Conservation (phyloP, 2,329 filamentous ascomycete genomes). For the Arthrobotrys iridis region DNA sequence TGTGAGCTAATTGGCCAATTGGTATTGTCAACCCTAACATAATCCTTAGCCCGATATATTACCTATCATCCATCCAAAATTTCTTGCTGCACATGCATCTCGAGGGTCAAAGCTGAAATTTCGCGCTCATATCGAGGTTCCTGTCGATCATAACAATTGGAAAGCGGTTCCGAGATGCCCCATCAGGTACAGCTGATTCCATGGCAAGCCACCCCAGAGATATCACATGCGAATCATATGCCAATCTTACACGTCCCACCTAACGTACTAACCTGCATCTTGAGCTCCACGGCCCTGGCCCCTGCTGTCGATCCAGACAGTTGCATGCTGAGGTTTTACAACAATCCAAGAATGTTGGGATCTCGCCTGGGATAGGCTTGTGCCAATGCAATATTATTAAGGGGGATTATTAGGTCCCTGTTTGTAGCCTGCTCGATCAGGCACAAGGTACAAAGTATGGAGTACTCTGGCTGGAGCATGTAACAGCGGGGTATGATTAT, state of each 20-base stretch:
- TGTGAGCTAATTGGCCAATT: background rate
- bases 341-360: conserved; percentile 9
- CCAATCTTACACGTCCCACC: background rate
- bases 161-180: conserved; percentile 47
- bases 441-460: background rate
- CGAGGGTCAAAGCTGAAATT: conserved; percentile 21
- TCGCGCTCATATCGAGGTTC: conserved; percentile 10
- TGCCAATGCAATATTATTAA: conserved; percentile 1
- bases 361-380: background rate
- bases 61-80: conserved; percentile 4
- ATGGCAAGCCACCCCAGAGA: conserved; percentile 7
- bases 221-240: conserved; percentile 26
- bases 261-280: background rate
- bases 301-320: conserved; percentile 36
- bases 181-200: conserved; percentile 11
- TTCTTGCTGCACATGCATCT: background rate
- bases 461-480: background rate
- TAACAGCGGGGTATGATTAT: conserved; percentile 17
- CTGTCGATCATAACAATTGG: conserved; percentile 33
- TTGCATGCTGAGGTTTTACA: conserved; percentile 26
- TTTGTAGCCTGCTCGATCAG: background rate
- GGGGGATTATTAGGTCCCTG: conserved; percentile 23
- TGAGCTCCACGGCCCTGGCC: conserved; percentile 30
- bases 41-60: conserved; percentile 4
- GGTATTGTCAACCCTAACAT: conserved; percentile 25